These are phyloP conservation scores for Phytophthora pseudosyringae DNA, from an alignment of 352 stramenopile species.

Conservation along the genomic window DNA sequence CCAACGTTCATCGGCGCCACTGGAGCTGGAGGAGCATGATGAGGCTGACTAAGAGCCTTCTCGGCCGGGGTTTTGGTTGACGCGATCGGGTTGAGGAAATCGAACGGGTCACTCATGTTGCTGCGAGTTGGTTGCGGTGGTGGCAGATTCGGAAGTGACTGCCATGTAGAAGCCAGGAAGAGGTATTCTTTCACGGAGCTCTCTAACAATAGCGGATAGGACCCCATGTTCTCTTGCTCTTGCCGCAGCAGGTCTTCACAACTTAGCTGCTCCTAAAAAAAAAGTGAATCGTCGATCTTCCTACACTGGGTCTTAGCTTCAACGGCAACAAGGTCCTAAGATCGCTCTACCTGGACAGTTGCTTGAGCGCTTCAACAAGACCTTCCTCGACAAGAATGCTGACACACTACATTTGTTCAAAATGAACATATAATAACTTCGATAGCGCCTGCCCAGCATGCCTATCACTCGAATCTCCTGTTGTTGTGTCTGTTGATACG, in stretches of 20 bases:
- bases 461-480: constrained; percentile 24
- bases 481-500: constrained; percentile 21
- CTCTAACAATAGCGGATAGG: constrained; percentile 26
- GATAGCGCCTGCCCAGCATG: constrained; percentile 18
- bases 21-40: constrained; percentile 39
- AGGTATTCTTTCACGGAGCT: neutral
- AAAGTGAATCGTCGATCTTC: constrained; percentile 1
- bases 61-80: constrained; percentile 65
- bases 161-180: too few species aligned
- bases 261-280: constrained; percentile 18
- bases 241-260: constrained; percentile 5
- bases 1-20: constrained; percentile 34
- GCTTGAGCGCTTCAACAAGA: constrained; percentile 1
- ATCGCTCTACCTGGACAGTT: neutral
- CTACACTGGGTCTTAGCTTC: constrained; percentile 5
- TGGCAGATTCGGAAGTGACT: constrained; percentile 30
- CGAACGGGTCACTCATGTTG: constrained; percentile 77
- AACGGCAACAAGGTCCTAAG: constrained; percentile 4
- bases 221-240: neutral
- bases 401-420: constrained; percentile 20
- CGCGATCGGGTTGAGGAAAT: constrained; percentile 76
- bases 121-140: constrained; percentile 6
- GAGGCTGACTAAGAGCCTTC: constrained; percentile 34
- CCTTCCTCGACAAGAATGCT: constrained; percentile 5
- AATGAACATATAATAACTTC: constrained; percentile 39